A percentile compares a stretch with the other conserved stretches of the same genome.
phyloP scores from a whole-genome alignment of 2,329 filamentous ascomycete species.

The Tolypocladium endophyticum region DNA sequence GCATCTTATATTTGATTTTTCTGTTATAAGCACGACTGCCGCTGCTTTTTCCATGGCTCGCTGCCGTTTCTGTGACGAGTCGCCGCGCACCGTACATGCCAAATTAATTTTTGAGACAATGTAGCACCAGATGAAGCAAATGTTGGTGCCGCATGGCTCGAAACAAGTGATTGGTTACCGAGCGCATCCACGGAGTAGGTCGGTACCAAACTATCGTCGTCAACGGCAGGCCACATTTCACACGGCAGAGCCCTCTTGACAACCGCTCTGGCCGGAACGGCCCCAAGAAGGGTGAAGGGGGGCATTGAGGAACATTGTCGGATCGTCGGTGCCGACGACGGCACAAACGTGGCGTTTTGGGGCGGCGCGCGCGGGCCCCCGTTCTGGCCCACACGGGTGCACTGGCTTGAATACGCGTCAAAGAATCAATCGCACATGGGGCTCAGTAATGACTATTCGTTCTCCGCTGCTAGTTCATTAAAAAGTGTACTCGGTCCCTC shows the following conservation, averaged over 20 bases:
- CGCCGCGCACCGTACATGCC: neutral
- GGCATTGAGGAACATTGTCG: neutral
- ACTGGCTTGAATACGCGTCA: neutral
- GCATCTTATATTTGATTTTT: conserved; percentile 1
- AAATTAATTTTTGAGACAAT: neutral
- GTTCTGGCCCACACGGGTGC: neutral
- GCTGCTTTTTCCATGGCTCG: neutral
- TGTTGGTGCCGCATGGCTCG: neutral
- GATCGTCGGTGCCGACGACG: neutral
- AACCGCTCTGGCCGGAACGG: neutral
- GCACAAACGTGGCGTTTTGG: neutral
- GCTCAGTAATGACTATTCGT: neutral
- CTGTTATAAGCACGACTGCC: neutral
- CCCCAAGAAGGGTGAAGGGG: neutral
- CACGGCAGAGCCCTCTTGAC: neutral
- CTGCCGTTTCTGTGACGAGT: neutral
- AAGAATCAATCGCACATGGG: neutral
- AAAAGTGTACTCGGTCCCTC: neutral
- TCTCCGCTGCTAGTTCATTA: neutral
- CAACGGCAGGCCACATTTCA: neutral
- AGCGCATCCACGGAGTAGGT: neutral
- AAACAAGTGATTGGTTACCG: neutral
- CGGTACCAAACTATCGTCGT: neutral
- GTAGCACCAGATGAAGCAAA: neutral
- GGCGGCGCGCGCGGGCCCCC: neutral